A percentile compares a stretch with the other conserved stretches of the same genome.
phyloP scores from a whole-genome alignment of 306 rosid genomes.

The Corylus americana region DNA sequence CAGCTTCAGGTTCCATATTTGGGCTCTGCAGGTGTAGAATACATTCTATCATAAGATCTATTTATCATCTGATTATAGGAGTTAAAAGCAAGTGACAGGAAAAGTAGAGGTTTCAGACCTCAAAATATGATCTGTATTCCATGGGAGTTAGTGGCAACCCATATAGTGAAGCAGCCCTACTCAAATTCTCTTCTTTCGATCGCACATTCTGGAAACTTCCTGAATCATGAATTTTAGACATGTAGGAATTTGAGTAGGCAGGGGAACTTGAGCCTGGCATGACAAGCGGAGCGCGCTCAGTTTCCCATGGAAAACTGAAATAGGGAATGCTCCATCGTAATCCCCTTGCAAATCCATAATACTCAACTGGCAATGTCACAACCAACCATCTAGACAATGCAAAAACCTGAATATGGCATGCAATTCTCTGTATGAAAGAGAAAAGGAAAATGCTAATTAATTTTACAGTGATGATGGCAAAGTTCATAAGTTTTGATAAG shows the following conservation, averaged over 20 bases:
- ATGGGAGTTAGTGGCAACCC: slow-evolving; percentile 78
- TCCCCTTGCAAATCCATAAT: slow-evolving; percentile 66
- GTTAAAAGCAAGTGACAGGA: slow-evolving; percentile 1
- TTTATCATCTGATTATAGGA: not conserved
- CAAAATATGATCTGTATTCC: slow-evolving; percentile 74
- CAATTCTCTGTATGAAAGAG: slow-evolving; percentile 72
- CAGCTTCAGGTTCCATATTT: slow-evolving; percentile 71
- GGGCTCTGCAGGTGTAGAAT: slow-evolving; percentile 49
- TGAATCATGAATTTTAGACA: slow-evolving; percentile 34
- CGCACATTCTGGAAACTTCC: slow-evolving; percentile 34
- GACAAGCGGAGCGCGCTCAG: slow-evolving; percentile 33
- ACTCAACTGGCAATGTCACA: slow-evolving; percentile 72
- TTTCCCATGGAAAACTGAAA: slow-evolving; percentile 78
- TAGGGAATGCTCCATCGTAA: slow-evolving; percentile 83
- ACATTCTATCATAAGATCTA: not conserved
- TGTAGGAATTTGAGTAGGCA: slow-evolving; percentile 37
- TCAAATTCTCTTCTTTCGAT: slow-evolving; percentile 36
- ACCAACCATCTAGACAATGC: slow-evolving; percentile 83
- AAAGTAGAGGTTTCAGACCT: slow-evolving; percentile 49
- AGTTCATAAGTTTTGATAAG: not conserved
- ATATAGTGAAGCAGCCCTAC: slow-evolving; percentile 43
- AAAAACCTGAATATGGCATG: slow-evolving; percentile 81
- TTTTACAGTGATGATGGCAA: not conserved
- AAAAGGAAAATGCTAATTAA: not conserved
- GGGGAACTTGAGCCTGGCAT: slow-evolving; percentile 50